Conservation (phyloP, 1,284 basidiomycete genomes). For the Rhodotorula sp. region DNA sequence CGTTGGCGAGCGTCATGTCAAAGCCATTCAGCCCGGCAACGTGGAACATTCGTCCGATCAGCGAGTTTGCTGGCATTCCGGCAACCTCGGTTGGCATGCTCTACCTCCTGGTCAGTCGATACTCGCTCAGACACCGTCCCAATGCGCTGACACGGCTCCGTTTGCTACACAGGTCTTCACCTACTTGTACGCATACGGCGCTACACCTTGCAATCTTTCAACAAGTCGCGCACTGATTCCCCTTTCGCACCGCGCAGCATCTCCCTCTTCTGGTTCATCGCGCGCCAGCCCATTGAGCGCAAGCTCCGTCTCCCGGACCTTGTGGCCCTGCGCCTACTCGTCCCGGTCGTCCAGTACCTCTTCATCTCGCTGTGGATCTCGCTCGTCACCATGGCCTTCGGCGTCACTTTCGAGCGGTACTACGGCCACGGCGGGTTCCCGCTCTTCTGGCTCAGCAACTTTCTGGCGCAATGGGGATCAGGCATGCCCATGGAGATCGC, state of each 20-base stretch:
- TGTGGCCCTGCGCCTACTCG: conserved; percentile 23
- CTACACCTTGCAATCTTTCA: neutral
- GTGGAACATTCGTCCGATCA: conserved; percentile 48
- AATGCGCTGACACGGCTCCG: too few relatives aligned
- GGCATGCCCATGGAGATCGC: conserved; percentile 45
- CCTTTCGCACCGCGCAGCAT: neutral
- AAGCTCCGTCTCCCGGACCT: conserved; percentile 45
- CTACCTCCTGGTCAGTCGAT: conserved; percentile 42
- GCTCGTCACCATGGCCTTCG: conserved; percentile 80
- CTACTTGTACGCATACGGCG: conserved; percentile 15
- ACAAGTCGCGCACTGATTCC: neutral
- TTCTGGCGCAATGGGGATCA: conserved; percentile 43
- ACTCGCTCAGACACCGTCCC: too few relatives aligned
- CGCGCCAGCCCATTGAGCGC: conserved; percentile 44
- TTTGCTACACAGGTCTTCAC: conserved; percentile 20
- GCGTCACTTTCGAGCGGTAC: conserved; percentile 81
- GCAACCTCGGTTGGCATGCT: conserved; percentile 49
- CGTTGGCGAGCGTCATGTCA: conserved; percentile 34
- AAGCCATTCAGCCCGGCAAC: conserved; percentile 45
- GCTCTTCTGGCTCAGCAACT: conserved; percentile 52
- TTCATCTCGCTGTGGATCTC: conserved; percentile 85
- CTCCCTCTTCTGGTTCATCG: conserved; percentile 15
- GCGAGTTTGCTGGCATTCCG: conserved; percentile 47
- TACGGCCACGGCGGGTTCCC: conserved; percentile 65
- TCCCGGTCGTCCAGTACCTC: conserved; percentile 51